Base-by-base conservation (phyloP, 1,139 yeast species). In the Sugiyamaella sp. region DNA sequence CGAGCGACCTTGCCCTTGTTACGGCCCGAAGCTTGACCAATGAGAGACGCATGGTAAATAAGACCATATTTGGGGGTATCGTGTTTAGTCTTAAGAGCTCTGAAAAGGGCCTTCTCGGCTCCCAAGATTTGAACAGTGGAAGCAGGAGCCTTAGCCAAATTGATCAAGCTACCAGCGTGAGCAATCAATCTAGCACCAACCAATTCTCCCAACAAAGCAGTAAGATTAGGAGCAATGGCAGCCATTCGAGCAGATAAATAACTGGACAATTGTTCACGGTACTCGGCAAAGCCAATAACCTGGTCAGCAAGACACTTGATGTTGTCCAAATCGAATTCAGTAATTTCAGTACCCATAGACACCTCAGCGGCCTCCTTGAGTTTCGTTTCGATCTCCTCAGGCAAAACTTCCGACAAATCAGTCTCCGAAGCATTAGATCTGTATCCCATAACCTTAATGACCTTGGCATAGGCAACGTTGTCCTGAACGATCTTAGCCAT, bases 1-100 rank as follows among this genome's bases (percentile, higher is more conserved):
- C 99, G 86, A 55, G 99, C 98, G 71, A 93, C 89, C 79, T 91
- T 90, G 76, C 99, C 99, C 82, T 93, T 95, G 79, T 95, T 93
- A 76, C 89, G 89, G 70, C 96, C 96, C 54, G 95, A 81, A 57
- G 99, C 99, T 77, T 89, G 96, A 65, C 99, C 99, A 67, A 95
- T 95, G 67, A 93, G 81, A 42, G 98, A 90, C 50, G 99, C 95
- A 72, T 95, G 99, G 80, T 93, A 93, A 64, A 93, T 81, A 69
- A 93, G 81, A 76, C 99, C 99, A 72, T 93, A 93, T 76, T 95
- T 93, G 70, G 99, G 99, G 63, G 99, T 95, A 74, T 93, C 95
- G 70, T 91, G 96, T 78, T 93, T 93, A 58, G 99, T 95, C 80
- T 93, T 93, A 71, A 93, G 83, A 59, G 99, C 99, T 78, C 98